Evolutionary conservation across 495 filamentous ascomycete genomes (phyloP).

Genomic region (Penicillium flavigenum): DNA sequence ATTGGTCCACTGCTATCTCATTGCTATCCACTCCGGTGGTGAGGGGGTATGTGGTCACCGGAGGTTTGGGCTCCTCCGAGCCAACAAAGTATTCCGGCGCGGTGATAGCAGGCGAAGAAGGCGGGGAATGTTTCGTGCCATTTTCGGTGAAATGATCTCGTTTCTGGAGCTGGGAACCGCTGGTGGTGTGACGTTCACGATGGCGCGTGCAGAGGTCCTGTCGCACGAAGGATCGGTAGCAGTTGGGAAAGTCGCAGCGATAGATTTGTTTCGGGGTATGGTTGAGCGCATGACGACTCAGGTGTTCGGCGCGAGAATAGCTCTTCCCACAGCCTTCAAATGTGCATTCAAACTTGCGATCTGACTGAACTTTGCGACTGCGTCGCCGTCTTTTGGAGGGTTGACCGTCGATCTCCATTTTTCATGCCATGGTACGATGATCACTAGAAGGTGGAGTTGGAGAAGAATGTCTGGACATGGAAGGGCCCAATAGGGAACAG

Average conservation of each 20-base stretch:
- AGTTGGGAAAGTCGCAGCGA: conserved; percentile 90
- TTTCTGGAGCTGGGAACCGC: conserved; percentile 89
- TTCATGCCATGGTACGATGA: conserved; percentile 24
- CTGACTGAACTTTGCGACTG: conserved; percentile 69
- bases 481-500: background rate
- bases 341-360: conserved; percentile 94
- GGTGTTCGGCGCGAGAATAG: conserved; percentile 94
- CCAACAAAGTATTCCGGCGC: conserved; percentile 22
- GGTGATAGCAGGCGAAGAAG: conserved; percentile 26
- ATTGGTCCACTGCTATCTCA: conserved; percentile 25
- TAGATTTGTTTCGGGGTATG: conserved; percentile 93
- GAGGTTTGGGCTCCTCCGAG: conserved; percentile 16
- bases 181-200: conserved; percentile 92
- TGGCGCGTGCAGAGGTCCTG: conserved; percentile 93
- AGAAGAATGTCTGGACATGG: conserved; percentile 8
- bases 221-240: conserved; percentile 85
- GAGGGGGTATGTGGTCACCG: conserved; percentile 28
- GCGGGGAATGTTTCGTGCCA: conserved; percentile 24
- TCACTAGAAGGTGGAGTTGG: background rate
- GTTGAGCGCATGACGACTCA: conserved; percentile 95
- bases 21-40: conserved; percentile 29
- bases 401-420: conserved; percentile 30
- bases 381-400: conserved; percentile 33
- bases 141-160: conserved; percentile 60
- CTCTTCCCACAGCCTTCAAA: conserved; percentile 90